These are phyloP conservation scores for Santalum album DNA, from an alignment of 164 flowering plant genomes.

Conservation along the genomic window DNA sequence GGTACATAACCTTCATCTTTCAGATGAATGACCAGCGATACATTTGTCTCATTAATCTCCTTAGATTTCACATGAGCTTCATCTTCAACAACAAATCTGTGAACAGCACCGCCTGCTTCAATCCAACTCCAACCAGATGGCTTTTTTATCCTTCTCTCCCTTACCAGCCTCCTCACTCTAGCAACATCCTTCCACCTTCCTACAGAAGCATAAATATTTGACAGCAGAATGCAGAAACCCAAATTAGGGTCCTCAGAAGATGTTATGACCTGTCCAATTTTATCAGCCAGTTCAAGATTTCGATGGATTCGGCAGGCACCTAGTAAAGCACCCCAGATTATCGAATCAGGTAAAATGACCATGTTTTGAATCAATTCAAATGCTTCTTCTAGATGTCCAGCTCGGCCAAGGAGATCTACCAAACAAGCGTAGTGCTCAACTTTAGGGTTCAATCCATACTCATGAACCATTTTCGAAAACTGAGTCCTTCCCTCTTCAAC, in stretches of 20 bases:
- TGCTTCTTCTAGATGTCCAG: constrained; percentile 15
- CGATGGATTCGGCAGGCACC: constrained; percentile 14
- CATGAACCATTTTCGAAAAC: constrained; percentile 4
- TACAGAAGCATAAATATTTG: constrained; percentile 13
- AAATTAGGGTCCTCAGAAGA: constrained; percentile 2
- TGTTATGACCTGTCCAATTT: constrained; percentile 3
- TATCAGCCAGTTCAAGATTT: constrained; percentile 10
- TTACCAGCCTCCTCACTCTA: constrained; percentile 10
- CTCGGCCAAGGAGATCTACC: constrained; percentile 17
- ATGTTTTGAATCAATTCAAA: constrained; percentile 9
- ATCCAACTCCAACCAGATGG: constrained; percentile 13
- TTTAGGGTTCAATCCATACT: constrained; percentile 9
- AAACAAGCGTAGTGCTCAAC: constrained; percentile 14
- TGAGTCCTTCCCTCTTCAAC: constrained; percentile 8
- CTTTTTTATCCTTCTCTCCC: constrained; percentile 8
- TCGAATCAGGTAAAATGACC: constrained; percentile 9
- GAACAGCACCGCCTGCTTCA: constrained; percentile 8
- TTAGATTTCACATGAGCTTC: constrained; percentile 9
- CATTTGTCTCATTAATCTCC: constrained; percentile 6
- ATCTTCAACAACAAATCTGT: constrained; percentile 12
- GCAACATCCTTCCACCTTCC: constrained; percentile 18
- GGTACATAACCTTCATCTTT: constrained; percentile 13
- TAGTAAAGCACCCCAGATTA: constrained; percentile 15
- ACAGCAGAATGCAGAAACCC: constrained; percentile 12
- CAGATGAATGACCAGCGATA: constrained; percentile 2